Percentiles rank a stretch among this genome's conserved stretches.
phyloP scores from a whole-genome alignment of 2,329 filamentous ascomycete genomes.

The Cytospora chrysosperma region DNA sequence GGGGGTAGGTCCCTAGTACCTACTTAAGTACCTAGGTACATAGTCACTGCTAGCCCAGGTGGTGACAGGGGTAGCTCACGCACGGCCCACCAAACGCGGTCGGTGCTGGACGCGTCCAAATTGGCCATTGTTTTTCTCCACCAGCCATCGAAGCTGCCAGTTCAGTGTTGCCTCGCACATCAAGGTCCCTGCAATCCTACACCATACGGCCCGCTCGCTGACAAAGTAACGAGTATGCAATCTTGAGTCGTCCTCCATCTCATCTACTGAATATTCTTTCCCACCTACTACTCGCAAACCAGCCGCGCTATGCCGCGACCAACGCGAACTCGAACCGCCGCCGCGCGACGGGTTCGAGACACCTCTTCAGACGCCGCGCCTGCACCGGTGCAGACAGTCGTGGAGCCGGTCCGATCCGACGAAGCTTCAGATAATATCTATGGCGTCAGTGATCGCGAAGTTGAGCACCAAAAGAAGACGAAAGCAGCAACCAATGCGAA shows the following conservation, averaged over 20 bases:
- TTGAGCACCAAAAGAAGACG: slow-evolving; percentile 16
- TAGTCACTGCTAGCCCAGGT: no score
- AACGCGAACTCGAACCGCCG: slow-evolving; percentile 33
- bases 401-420: slow-evolving; percentile 21
- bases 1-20: no score
- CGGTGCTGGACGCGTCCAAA: slow-evolving; percentile 10
- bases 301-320: slow-evolving; percentile 33
- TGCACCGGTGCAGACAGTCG: not conserved
- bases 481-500: slow-evolving; percentile 28
- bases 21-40: not conserved
- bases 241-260: not conserved
- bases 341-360: slow-evolving; percentile 22
- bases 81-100: slow-evolving; percentile 22
- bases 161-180: not conserved
- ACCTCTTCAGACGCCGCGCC: slow-evolving; percentile 24
- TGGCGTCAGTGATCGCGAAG: slow-evolving; percentile 38
- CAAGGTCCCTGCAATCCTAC: slow-evolving; percentile 6
- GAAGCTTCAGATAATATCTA: slow-evolving; percentile 31
- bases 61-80: not conserved
- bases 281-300: not conserved
- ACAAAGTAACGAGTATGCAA: slow-evolving; percentile 3
- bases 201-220: slow-evolving; percentile 10
- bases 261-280: slow-evolving; percentile 1
- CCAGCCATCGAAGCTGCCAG: slow-evolving; percentile 17
- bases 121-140: slow-evolving; percentile 22